A percentile compares a stretch with the other conserved stretches of the same genome.
Conservation (phyloP, 495 filamentous ascomycete genomes). For the Penicillium silybi region DNA sequence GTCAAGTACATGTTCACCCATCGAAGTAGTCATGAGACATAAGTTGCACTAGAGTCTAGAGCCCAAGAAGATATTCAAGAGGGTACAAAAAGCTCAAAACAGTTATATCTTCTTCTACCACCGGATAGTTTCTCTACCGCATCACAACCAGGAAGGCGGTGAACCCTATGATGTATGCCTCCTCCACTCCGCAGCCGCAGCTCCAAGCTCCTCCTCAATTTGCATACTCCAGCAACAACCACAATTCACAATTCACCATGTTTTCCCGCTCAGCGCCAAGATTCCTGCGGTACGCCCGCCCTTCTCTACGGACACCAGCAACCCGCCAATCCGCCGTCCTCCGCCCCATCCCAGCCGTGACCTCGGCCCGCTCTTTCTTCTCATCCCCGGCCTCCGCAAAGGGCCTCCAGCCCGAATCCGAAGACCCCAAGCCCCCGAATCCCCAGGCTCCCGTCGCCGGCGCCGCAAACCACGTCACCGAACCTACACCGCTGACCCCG, state of each 20-base stretch:
- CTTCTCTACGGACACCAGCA: conserved; percentile 15
- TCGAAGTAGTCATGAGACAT: no score
- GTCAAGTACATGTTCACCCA: no score
- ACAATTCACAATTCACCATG: conserved; percentile 15
- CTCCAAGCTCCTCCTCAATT: conserved; percentile 5
- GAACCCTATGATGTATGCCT: conserved; percentile 1
- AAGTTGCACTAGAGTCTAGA: no score
- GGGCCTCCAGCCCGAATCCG: conserved; percentile 40
- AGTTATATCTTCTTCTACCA: neutral
- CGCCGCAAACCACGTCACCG: conserved; percentile 32
- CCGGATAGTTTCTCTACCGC: neutral
- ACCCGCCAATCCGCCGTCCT: conserved; percentile 2
- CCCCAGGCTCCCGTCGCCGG: conserved; percentile 34
- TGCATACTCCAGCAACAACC: neutral
- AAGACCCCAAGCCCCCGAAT: conserved; percentile 37
- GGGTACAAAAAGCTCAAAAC: neutral
- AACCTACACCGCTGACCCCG: conserved; percentile 38
- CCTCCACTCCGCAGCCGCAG: neutral
- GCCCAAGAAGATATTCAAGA: no score
- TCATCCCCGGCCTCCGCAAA: conserved; percentile 29
- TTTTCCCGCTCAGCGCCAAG: conserved; percentile 32
- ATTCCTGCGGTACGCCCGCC: conserved; percentile 20
- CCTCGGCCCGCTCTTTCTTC: conserved; percentile 25
- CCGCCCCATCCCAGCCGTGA: conserved; percentile 1
- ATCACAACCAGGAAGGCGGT: conserved; percentile 2